Conservation (phyloP, 805 yeast genomes). For the Wickerhamomyces pijperi region DNA sequence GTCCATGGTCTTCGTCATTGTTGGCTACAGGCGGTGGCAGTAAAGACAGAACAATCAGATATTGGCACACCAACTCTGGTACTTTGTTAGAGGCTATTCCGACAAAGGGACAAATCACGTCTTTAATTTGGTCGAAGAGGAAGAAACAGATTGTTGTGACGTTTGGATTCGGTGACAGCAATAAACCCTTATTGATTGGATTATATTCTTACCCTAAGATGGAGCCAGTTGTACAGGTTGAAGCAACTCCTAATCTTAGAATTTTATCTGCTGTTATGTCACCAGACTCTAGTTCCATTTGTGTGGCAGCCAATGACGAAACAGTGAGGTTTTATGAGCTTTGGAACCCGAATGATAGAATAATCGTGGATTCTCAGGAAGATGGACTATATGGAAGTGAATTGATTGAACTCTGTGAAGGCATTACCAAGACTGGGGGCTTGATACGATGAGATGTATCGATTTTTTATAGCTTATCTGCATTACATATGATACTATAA, state of each 20-base stretch:
- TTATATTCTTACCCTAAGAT: constrained; percentile 63
- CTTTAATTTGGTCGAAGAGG: constrained; percentile 63
- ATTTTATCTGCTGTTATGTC: constrained; percentile 58
- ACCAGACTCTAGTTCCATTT: constrained; percentile 50
- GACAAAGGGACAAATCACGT: constrained; percentile 69
- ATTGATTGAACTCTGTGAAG: constrained; percentile 48
- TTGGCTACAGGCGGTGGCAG: constrained; percentile 90
- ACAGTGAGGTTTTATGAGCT: constrained; percentile 64
- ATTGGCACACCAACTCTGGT: constrained; percentile 82
- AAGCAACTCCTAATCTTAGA: constrained; percentile 40
- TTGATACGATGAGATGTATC: constrained; percentile 16
- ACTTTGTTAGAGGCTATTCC: constrained; percentile 46
- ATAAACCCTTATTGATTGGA: constrained; percentile 38
- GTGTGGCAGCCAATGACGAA: constrained; percentile 71
- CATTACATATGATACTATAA: too few species aligned
- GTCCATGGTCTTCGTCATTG: constrained; percentile 79
- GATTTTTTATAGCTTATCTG: too few species aligned
- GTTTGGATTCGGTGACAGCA: constrained; percentile 63
- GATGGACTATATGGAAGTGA: constrained; percentile 43
- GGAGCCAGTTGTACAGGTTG: constrained; percentile 35
- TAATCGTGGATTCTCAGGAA: constrained; percentile 28
- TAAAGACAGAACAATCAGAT: constrained; percentile 65
- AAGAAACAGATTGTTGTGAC: constrained; percentile 63
- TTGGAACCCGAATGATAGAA: constrained; percentile 40
- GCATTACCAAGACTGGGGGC: constrained; percentile 26